Conservation (phyloP, 371 early-diverging fungal genomes). For the Mortierella sp. region DNA sequence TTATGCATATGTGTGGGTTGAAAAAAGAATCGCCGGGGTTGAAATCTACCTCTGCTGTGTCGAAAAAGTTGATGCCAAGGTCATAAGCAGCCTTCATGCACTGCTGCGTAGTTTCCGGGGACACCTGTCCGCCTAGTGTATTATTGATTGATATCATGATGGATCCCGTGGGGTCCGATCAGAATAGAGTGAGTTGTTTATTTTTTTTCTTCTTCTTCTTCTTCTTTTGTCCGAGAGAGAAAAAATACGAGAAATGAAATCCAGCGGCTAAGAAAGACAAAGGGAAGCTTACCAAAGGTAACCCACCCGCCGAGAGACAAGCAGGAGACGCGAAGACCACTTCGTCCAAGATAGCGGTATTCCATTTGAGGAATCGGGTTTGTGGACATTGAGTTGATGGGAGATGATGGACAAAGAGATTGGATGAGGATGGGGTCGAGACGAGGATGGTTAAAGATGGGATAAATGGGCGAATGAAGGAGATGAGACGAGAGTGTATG, state of each 20-base stretch:
- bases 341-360: constrained; percentile 82
- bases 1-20: constrained; percentile 1
- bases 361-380: constrained; percentile 67
- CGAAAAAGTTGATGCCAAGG: constrained; percentile 86
- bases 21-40: constrained; percentile 19
- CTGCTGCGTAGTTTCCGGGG: constrained; percentile 68
- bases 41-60: constrained; percentile 74
- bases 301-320: constrained; percentile 69
- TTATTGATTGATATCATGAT: not conserved
- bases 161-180: constrained; percentile 4
- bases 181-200: not conserved
- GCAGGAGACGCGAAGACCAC: constrained; percentile 82
- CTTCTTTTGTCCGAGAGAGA: too few relatives aligned
- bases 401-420: not conserved
- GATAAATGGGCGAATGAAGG: not conserved
- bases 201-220: not conserved
- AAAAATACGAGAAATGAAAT: not conserved
- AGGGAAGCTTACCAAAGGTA: constrained; percentile 65
- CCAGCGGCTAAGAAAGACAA: not conserved
- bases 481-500: not conserved
- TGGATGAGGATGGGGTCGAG: not conserved
- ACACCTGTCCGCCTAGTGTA: constrained; percentile 65
- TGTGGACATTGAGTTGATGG: not conserved
- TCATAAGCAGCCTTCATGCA: constrained; percentile 82
- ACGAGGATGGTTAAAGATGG: not conserved